phyloP scores from a whole-genome alignment of 768 basidiomycete species.

The Boletus sensibilis region DNA sequence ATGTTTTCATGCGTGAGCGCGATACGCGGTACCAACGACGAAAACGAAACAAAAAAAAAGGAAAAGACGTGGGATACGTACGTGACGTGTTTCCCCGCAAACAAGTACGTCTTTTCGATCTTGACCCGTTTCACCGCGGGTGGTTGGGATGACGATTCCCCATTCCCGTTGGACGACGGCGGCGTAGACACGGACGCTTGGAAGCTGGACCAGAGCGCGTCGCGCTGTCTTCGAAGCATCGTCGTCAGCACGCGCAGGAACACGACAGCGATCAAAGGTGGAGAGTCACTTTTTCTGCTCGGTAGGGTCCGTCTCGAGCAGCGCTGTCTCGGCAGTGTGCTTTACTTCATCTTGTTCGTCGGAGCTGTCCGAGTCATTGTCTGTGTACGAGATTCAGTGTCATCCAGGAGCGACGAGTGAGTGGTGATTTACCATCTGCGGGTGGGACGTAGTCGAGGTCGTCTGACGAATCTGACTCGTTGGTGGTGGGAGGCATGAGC shows the following conservation, averaged over 20 bases:
- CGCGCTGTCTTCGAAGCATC: constrained; percentile 46
- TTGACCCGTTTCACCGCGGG: constrained; percentile 50
- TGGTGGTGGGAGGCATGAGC: constrained; percentile 18
- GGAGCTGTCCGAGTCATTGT: constrained; percentile 39
- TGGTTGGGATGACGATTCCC: constrained; percentile 1
- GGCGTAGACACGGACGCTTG: constrained; percentile 54
- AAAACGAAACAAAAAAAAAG: neutral
- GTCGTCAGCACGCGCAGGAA: neutral
- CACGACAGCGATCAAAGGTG: too few relatives aligned
- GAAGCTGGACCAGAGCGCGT: constrained; percentile 67
- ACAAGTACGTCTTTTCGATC: constrained; percentile 66
- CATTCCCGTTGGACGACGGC: constrained; percentile 3
- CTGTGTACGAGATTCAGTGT: neutral
- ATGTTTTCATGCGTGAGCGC: neutral
- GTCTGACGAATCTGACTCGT: constrained; percentile 61
- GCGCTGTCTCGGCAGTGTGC: constrained; percentile 13
- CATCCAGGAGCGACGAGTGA: neutral
- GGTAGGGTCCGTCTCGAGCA: constrained; percentile 35
- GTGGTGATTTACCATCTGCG: constrained; percentile 32
- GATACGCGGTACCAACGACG: neutral
- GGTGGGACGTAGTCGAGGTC: constrained; percentile 63
- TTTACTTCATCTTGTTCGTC: constrained; percentile 40
- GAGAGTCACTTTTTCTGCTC: constrained; percentile 45
- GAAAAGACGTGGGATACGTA: constrained; percentile 37
- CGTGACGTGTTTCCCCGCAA: constrained; percentile 76